Percentiles rank a stretch among this genome's conserved stretches.
These are phyloP conservation scores for Ustilago esculenta DNA, from an alignment of 1,284 basidiomycete species.

Conservation along the genomic window DNA sequence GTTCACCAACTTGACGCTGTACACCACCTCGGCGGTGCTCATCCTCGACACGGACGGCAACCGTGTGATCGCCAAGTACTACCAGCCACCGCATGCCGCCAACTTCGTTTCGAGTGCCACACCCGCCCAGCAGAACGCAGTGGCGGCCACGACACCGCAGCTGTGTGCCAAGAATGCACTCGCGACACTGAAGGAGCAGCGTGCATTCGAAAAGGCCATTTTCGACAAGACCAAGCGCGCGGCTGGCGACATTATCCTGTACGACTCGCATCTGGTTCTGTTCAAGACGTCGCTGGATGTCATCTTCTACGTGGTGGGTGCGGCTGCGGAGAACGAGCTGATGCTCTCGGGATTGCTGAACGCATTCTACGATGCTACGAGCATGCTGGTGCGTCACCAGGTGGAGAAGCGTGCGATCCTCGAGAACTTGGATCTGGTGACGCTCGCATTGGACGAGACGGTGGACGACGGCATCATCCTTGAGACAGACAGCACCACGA, in stretches of 20 bases:
- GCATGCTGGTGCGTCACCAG: constrained; percentile 80
- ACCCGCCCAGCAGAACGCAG: constrained; percentile 52
- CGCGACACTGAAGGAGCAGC: constrained; percentile 86
- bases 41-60: constrained; percentile 93
- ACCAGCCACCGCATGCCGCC: constrained; percentile 76
- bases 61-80: constrained; percentile 95
- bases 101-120: constrained; percentile 33
- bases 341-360: constrained; percentile 88
- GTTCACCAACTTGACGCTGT: constrained; percentile 62
- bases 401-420: constrained; percentile 94
- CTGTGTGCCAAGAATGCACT: constrained; percentile 72
- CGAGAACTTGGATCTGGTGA: constrained; percentile 92
- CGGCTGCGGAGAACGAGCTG: constrained; percentile 89
- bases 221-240: constrained; percentile 77
- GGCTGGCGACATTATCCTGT: constrained; percentile 83
- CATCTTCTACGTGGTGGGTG: constrained; percentile 91
- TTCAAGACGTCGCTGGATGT: constrained; percentile 95
- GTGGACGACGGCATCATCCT: constrained; percentile 98
- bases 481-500: constrained; percentile 93
- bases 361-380: constrained; percentile 86
- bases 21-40: constrained; percentile 73
- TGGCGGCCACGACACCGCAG: constrained; percentile 44
- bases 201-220: constrained; percentile 91
- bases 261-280: constrained; percentile 88
- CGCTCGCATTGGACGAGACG: constrained; percentile 94